Base-by-base conservation (phyloP, 345 rosid genomes). In the Pelargonium nanum region DNA sequence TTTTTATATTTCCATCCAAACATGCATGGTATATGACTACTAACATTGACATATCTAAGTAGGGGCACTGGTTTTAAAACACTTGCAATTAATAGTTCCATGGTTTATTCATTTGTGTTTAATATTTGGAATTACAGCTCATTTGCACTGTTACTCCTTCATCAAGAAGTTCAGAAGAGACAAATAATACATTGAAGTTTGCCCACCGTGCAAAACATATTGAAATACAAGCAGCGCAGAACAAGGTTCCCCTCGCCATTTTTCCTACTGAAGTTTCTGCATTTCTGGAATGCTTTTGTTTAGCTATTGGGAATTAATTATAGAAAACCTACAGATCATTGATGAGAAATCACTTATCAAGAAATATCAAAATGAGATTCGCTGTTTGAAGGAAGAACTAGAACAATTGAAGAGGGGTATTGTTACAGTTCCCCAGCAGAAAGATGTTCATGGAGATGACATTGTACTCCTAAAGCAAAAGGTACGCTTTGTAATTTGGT, bases 201-300 rank as follows among this genome's bases (percentile, higher is more conserved):
- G 99, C 97, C 48, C 99, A 90, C 72, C 99, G 96, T 73, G 88
- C 96, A 61, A 94, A 94, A 63, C 99, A 94, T 69, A 94, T 94
- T 75, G 99, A 94, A 80, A 88, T 94, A 69, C 95, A 79, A 79
- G 96, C 96, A 28, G 80, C 87, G 64, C 96, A 83, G 65, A 94
- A 94, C 79, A 94, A 86, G 97, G 99, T 89, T 40, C 15, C 48
- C 48, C 13, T 17, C 48, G 3, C 48, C 15, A n/a, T 12, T 10
- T 40, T 40, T 40, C 48, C 15, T 12, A 40, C 48, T 40, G 48
- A 40, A 40, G 48, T 12, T 9, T 40, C 48, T 40, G 48, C 48
- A 6, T 40, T 40, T 40, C 48, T 40, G 48, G 48, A 40, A 40
- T 40, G 48, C 16, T 40, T 40, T 40, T 40, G 15, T 40, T 40